A percentile compares a stretch with the other conserved stretches of the same genome.
Conservation (phyloP, 371 early-diverging fungal species). For the Batkoa obscura region DNA sequence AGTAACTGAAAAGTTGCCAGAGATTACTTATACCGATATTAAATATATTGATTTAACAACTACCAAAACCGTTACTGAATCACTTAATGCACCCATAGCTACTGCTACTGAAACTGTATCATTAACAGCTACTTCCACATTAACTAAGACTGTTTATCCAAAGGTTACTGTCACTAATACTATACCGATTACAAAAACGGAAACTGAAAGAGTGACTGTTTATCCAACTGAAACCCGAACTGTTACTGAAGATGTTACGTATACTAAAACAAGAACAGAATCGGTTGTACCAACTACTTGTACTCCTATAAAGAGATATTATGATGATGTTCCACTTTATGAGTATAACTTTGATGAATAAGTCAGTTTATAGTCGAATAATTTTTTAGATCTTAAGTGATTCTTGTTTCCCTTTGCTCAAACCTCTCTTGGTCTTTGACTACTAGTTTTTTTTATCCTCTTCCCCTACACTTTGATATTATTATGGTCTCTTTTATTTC, state of each 20-base stretch:
- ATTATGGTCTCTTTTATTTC: too few relatives aligned
- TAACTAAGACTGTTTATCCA: not conserved
- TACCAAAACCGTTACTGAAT: not conserved
- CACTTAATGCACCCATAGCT: not conserved
- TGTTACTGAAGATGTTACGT: not conserved
- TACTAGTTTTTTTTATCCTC: too few relatives aligned
- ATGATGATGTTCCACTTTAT: too few relatives aligned
- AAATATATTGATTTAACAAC: not conserved
- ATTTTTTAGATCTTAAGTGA: too few relatives aligned
- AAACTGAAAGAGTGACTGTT: not conserved
- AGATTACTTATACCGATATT: not conserved
- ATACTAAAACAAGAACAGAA: not conserved
- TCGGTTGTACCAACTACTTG: not conserved
- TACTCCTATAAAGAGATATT: not conserved
- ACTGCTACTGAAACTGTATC: not conserved
- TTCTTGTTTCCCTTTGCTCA: too few relatives aligned
- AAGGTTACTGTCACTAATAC: not conserved
- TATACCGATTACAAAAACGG: not conserved
- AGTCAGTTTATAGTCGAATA: too few relatives aligned
- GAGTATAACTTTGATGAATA: too few relatives aligned
- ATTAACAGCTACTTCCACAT: not conserved
- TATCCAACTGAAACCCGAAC: not conserved
- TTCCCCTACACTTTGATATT: too few relatives aligned
- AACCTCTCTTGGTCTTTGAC: too few relatives aligned
- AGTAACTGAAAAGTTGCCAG: not conserved